Evolutionary conservation across 75 land plant species (phyloP), one percentile per base, ranked within the genome.

Genomic region (Cupressus sempervirens): DNA sequence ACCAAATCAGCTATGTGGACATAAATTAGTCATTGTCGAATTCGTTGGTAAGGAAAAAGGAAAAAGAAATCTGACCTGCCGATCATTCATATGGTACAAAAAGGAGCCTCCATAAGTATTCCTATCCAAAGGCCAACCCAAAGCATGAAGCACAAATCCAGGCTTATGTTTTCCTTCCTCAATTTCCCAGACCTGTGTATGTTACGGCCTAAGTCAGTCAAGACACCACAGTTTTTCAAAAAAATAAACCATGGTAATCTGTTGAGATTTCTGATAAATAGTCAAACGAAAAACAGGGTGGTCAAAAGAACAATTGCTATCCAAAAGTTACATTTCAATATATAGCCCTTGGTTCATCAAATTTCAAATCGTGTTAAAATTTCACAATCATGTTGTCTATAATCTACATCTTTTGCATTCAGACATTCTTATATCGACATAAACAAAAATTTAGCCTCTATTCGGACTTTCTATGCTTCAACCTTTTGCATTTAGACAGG

Each of bases 91-190:
- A 88, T 98, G 99, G 82, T 98, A 98, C 16, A 98, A 65, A 89
- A 98, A 98, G 30, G 93, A 90, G 45, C 99, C 99, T 7, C 99
- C 99, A 84, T 98, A 98, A 68, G 99, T 98, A 83, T 89, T 94
- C 15, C 23, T 77, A 79, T 98, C 93, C 84, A 98, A 90, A 29
- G 99, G 99, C 98, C 98, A 98, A 83, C 99, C 99, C 12, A 98
- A 36, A 56, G 97, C 93, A 84, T 98, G 99, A 30, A 98, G 87
- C 82, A 96, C 97, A 87, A 84, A 85, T n/a, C 99, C 98, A 82
- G 98, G 94, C 38, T 89, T 82, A 86, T 98, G 95, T 85, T 94
- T 95, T 23, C 84, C 84, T 86, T 91, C 90, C 43, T 93, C 95
- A 77, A 98, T 86, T 90, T 98, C 98, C 99, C 99, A 98, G 20